These are phyloP conservation scores for Rhodamnia argentea DNA, from an alignment of 345 rosid species.

Conservation along the genomic window DNA sequence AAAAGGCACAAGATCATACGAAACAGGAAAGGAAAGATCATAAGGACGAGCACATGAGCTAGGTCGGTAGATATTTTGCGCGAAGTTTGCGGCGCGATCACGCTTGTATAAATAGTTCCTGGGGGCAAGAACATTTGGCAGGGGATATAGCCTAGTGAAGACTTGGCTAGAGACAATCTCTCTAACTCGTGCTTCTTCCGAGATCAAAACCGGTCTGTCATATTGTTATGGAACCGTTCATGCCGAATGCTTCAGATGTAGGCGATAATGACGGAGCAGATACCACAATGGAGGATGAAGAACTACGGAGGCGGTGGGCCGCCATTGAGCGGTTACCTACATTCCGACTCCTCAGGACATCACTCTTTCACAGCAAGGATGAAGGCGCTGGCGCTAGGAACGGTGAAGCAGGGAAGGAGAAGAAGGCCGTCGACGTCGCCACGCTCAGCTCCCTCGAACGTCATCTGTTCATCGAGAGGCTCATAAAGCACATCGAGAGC, in stretches of 20 bases:
- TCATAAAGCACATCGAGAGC: conserved; percentile 54
- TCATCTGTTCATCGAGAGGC: conserved; percentile 49
- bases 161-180: neutral
- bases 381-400: neutral
- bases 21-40: neutral
- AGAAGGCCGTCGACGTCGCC: conserved; percentile 34
- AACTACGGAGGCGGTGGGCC: conserved; percentile 24
- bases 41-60: neutral
- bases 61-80: neutral
- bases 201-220: neutral
- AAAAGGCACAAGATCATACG: neutral
- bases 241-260: neutral
- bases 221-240: neutral
- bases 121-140: neutral
- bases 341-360: conserved; percentile 37
- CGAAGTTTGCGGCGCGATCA: neutral
- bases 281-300: neutral
- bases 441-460: conserved; percentile 49
- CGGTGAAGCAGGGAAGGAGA: conserved; percentile 5
- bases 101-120: neutral
- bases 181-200: neutral
- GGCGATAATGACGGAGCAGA: neutral
- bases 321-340: conserved; percentile 66
- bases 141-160: neutral
- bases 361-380: conserved; percentile 23